Evolutionary conservation across 176 grass and related monocot species (phyloP), one percentile per base, ranked within the genome.

Genomic region (Luzula sylvatica): DNA sequence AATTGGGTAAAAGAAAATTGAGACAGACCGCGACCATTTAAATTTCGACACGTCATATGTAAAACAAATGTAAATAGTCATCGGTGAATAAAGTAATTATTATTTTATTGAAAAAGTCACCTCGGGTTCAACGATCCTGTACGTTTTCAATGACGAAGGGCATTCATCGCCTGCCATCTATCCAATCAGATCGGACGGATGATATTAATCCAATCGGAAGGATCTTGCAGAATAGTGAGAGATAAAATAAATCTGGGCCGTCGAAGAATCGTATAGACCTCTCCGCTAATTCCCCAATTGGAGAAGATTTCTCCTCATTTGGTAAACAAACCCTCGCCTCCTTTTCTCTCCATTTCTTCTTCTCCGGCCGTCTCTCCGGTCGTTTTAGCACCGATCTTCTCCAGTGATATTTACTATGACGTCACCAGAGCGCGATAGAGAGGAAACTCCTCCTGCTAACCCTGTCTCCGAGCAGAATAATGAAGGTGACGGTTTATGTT

Each of bases 371-470:
- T 55, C 24, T 56, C 53, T n/a, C 26, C 46, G 15, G 42, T 56
- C 19, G 62, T 18, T 55, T 38, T 42, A 15, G 45, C 44, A 46
- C 42, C 57, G 12, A 35, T 75, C 46, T 48, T 28, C 20, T 23
- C 54, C 52, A 26, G 47, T 42, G 44, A 47, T 49, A 15, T 25
- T 20, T 32, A 14, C 60, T 13, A 64, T 64, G 60, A 64, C 60
- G 60, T 64, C 60, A 49, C 43, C 60, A n/a, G 24, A 64, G 25
- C 60, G 60, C 43, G 60, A 64, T 20, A 64, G 60, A 64, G 60
- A 64, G 26, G 60, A 64, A 14, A 64, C 60, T 0, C 60, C 60
- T 45, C 60, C 60, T 27, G 60, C 60, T 45, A 64, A 64, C 28
- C 60, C 60, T 7, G 26, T 64, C 17, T 8, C 46, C 26, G 43